Base-by-base conservation (phyloP, 306 rosid genomes). In the Fagus sylvatica region DNA sequence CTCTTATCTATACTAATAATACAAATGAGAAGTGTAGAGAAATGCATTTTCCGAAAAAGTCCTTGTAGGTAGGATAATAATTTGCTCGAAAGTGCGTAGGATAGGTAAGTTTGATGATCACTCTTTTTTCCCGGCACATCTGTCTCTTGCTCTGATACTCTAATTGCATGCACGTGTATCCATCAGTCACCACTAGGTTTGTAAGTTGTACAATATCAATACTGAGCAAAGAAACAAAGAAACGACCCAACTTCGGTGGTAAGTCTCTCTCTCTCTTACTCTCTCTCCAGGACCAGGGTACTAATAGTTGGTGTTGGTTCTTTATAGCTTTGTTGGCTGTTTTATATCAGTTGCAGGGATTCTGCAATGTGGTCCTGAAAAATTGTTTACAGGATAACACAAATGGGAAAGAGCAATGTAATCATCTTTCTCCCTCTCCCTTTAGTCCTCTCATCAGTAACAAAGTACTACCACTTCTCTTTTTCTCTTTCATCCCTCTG, bases 281-380 rank as follows among this genome's bases (percentile, higher is more conserved):
- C 86, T 86, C 88, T 84, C 88, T 84, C 88, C 54, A 74, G 90
- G 88, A 84, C 88, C 91, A 82, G 75, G n/a, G 70, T 82, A 77
- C 88, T 84, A 76, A 48, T 80, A 80, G 91, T 85, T 80, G 91
- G 85, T 83, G 86, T 82, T 85, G 84, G 66, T 77, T 75, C 91
- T 87, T 87, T 82, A 84, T 87, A 87, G 79, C 90, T 84, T 79
- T 87, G 87, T 84, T 87, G 91, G 88, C 82, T 82, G 88, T 87
- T 79, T 84, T 82, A 87, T 87, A 78, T 79, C 70, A 80, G 84
- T 82, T 80, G 83, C 88, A 87, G 85, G 71, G 81, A 72, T 82
- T 81, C 86, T 79, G 87, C 74, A 73, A 77, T 73, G 91, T 85
- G 87, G 88, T 87, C 89, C 89, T 84, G 42, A 34, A 54, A 79